phyloP scores from a whole-genome alignment of 345 rosid genomes.

The Triadica sebifera region DNA sequence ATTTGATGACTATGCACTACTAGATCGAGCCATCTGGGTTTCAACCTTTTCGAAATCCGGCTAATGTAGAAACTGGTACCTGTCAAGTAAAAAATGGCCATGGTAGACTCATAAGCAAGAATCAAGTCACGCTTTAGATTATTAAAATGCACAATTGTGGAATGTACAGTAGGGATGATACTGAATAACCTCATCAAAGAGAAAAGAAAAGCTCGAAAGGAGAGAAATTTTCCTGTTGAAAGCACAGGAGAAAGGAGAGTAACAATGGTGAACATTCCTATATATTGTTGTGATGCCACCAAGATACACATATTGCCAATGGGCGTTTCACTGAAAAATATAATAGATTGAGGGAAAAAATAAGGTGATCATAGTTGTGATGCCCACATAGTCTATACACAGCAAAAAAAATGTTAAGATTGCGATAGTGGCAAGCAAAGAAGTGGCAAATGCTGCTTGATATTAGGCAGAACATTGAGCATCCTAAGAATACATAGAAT shows the following conservation, averaged over 20 bases:
- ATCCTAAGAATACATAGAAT: slow-evolving; percentile 66
- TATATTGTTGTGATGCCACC: slow-evolving; percentile 62
- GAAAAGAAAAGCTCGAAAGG: slow-evolving; percentile 66
- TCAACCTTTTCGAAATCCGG: slow-evolving; percentile 75
- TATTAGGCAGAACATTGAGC: slow-evolving; percentile 82
- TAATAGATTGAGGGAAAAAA: slow-evolving; percentile 87
- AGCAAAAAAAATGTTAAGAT: slow-evolving; percentile 51
- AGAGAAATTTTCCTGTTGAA: slow-evolving; percentile 53
- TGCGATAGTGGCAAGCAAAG: slow-evolving; percentile 75
- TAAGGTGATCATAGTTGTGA: slow-evolving; percentile 83
- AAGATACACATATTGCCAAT: slow-evolving; percentile 73
- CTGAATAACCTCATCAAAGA: slow-evolving; percentile 79
- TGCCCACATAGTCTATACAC: slow-evolving; percentile 70
- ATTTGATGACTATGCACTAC: slow-evolving; percentile 91
- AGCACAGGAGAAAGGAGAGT: slow-evolving; percentile 68
- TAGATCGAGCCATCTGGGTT: slow-evolving; percentile 78
- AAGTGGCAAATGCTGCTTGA: slow-evolving; percentile 85
- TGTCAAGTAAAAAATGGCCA: slow-evolving; percentile 72
- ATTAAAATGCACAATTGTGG: slow-evolving; percentile 57
- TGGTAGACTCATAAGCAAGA: slow-evolving; percentile 60
- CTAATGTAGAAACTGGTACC: slow-evolving; percentile 70
- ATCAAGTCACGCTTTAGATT: slow-evolving; percentile 60
- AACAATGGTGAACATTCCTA: slow-evolving; percentile 70
- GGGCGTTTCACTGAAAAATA: slow-evolving; percentile 75
- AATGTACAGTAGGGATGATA: slow-evolving; percentile 64